Base-by-base conservation (phyloP, 495 filamentous ascomycete species). In the Saxophila tyrrhenica region DNA sequence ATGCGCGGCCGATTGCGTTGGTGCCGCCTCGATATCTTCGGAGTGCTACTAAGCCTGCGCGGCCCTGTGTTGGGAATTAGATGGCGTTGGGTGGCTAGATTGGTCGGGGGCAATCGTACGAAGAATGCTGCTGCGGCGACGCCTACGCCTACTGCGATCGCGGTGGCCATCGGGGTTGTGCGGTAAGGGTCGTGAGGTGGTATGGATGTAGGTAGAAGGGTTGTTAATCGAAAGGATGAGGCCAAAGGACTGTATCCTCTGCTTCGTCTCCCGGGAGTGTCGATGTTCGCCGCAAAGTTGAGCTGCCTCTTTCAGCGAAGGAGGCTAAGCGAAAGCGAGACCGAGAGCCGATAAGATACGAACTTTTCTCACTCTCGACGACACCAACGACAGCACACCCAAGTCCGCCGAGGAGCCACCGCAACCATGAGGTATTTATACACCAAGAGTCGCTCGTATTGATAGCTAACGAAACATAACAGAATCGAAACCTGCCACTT, bases 401-500 rank as follows among this genome's bases (percentile, higher is more conserved):
- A 11, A 7, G 8, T 49, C 24, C 29, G 7, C 20, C 13, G 7
- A 44, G 41, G 7, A 16, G 16, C 16, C n/a, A 55, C 45, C 52
- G 52, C 44, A 48, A 50, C 22, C 52, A 55, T 55, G 52, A 56
- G 49, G 49, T 51, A 41, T 10, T 13, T 35, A 35, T 13, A 35
- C 29, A 5, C 29, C 29, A 5, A n/a, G n/a, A n/a, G n/a, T n/a
- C n/a, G n/a, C n/a, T n/a, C n/a, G n/a, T n/a, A n/a, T n/a, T n/a
- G n/a, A n/a, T n/a, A n/a, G n/a, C n/a, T n/a, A n/a, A n/a, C 16
- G 16, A 39, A 41, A 52, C 44, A 3, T 21, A 7, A 39, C 47
- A 83, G 82, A 69, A 79, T 95, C 68, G 89, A 94, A 70, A 87
- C 84, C 50, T 95, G 89, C 68, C 87, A 88, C 66, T 94, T 94